A percentile compares a stretch with the other conserved stretches of the same genome.
Conservation (phyloP, 345 rosid species). For the Moricandia arvensis region DNA sequence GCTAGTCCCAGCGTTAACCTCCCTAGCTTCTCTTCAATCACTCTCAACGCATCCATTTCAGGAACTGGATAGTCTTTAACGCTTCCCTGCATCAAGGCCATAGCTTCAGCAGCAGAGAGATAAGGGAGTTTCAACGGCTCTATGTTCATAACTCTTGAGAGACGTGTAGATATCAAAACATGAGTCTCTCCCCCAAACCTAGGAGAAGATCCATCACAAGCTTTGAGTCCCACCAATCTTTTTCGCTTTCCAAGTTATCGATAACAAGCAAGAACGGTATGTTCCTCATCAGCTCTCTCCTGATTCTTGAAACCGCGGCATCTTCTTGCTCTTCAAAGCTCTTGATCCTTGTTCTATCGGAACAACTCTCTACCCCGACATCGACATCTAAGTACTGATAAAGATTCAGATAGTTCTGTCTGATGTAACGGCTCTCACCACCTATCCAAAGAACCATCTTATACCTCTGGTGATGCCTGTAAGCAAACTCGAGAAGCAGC, state of each 20-base stretch:
- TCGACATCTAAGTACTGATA: slow-evolving; percentile 77
- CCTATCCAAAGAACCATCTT: slow-evolving; percentile 96
- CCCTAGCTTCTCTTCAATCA: slow-evolving; percentile 83
- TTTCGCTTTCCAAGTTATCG: slow-evolving; percentile 90
- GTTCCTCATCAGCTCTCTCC: slow-evolving; percentile 86
- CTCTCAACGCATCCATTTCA: slow-evolving; percentile 73
- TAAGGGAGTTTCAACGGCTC: slow-evolving; percentile 79
- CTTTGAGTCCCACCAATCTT: slow-evolving; percentile 96
- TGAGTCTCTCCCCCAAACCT: slow-evolving; percentile 93
- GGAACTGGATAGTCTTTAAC: slow-evolving; percentile 56
- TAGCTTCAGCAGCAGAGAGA: slow-evolving; percentile 82
- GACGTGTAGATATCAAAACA: slow-evolving; percentile 72
- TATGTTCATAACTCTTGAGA: slow-evolving; percentile 77
- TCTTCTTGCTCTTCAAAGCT: slow-evolving; percentile 95
- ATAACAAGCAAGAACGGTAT: slow-evolving; percentile 84
- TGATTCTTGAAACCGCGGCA: slow-evolving; percentile 66
- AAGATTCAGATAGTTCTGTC: slow-evolving; percentile 88
- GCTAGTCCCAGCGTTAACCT: slow-evolving; percentile 79
- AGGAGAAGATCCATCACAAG: slow-evolving; percentile 94
- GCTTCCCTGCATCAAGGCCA: slow-evolving; percentile 77
- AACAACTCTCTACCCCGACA: slow-evolving; percentile 62
- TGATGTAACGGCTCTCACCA: slow-evolving; percentile 82
- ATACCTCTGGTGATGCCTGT: slow-evolving; percentile 82
- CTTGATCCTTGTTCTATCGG: slow-evolving; percentile 55
- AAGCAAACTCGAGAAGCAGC: slow-evolving; percentile 90